These are phyloP conservation scores for Apiotrichum mycotoxinovorans DNA, from an alignment of 1,284 basidiomycete genomes.

Conservation along the genomic window DNA sequence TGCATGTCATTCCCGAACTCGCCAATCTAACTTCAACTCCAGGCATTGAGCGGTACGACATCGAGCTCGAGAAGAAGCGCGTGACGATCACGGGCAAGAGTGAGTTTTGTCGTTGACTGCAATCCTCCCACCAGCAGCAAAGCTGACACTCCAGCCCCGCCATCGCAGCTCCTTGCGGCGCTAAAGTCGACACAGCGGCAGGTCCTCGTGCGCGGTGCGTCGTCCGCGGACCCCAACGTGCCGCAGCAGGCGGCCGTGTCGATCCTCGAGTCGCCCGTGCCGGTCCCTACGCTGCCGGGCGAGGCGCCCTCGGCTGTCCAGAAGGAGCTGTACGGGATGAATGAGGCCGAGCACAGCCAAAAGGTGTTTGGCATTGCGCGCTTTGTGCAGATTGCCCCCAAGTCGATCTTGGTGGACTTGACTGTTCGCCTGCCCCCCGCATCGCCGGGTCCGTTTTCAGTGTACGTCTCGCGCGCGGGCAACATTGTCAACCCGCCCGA, in stretches of 20 bases:
- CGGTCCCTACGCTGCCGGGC: constrained; percentile 22
- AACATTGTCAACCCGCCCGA: constrained; percentile 47
- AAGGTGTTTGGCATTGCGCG: constrained; percentile 51
- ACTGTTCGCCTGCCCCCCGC: constrained; percentile 44
- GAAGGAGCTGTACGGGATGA: constrained; percentile 37
- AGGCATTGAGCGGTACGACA: constrained; percentile 49
- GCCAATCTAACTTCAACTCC: not conserved
- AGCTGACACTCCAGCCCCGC: constrained; percentile 39
- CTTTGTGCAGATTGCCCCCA: constrained; percentile 49
- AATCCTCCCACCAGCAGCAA: too few relatives aligned
- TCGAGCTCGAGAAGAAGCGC: constrained; percentile 48
- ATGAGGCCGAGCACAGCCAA: constrained; percentile 44
- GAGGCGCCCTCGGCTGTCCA: constrained; percentile 26
- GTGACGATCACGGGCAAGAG: constrained; percentile 49
- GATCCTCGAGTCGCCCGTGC: constrained; percentile 49
- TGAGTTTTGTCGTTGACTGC: constrained; percentile 14
- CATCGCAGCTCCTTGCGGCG: constrained; percentile 46
- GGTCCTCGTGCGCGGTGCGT: constrained; percentile 50
- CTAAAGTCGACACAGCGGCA: constrained; percentile 50
- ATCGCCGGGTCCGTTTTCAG: constrained; percentile 10
- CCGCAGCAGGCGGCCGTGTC: constrained; percentile 46
- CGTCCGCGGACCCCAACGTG: constrained; percentile 25
- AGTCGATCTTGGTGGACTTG: constrained; percentile 47
- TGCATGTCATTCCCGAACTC: not conserved
- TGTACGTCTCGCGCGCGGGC: constrained; percentile 48